phyloP scores from a whole-genome alignment of 2,329 filamentous ascomycete genomes.

The Trichoderma sp. region DNA sequence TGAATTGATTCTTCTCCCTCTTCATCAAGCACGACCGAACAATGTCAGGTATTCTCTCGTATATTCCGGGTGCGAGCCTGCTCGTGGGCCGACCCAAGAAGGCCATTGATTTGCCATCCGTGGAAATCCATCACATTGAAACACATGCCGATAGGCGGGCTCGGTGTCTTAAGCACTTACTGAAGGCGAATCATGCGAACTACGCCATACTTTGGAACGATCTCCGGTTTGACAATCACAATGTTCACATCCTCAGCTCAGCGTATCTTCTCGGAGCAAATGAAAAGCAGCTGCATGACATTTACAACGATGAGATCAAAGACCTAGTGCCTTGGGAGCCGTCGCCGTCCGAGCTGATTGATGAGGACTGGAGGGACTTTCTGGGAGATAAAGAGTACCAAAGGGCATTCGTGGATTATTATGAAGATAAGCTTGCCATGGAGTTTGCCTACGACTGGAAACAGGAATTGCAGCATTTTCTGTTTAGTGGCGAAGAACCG shows the following conservation, averaged over 20 bases:
- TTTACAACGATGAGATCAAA: conserved; percentile 76
- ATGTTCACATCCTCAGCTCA: conserved; percentile 77
- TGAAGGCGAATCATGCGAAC: conserved; percentile 90
- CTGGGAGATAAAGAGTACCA: conserved; percentile 79
- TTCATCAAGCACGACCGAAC: neutral
- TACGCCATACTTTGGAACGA: conserved; percentile 79
- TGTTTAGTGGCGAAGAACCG: conserved; percentile 72
- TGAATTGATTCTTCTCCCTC: neutral
- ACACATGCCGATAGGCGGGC: conserved; percentile 74
- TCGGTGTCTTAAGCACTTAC: conserved; percentile 81
- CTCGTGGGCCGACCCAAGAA: conserved; percentile 30
- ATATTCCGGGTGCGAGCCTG: conserved; percentile 32
- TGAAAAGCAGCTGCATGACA: conserved; percentile 67
- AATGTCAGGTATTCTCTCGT: conserved; percentile 38
- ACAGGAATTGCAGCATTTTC: conserved; percentile 68
- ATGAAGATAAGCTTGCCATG: conserved; percentile 82
- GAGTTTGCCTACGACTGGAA: conserved; percentile 80
- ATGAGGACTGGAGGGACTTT: conserved; percentile 83
- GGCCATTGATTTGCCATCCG: conserved; percentile 60
- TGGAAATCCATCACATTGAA: conserved; percentile 77
- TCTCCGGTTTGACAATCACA: conserved; percentile 76
- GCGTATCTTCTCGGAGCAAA: conserved; percentile 82
- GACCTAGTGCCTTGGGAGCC: conserved; percentile 76
- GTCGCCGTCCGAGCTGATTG: conserved; percentile 78
- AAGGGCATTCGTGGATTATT: conserved; percentile 89